Percentiles rank a stretch among this genome's conserved stretches.
phyloP scores from a whole-genome alignment of 2,329 filamentous ascomycete species.

The Clarireedia homoeocarpa region DNA sequence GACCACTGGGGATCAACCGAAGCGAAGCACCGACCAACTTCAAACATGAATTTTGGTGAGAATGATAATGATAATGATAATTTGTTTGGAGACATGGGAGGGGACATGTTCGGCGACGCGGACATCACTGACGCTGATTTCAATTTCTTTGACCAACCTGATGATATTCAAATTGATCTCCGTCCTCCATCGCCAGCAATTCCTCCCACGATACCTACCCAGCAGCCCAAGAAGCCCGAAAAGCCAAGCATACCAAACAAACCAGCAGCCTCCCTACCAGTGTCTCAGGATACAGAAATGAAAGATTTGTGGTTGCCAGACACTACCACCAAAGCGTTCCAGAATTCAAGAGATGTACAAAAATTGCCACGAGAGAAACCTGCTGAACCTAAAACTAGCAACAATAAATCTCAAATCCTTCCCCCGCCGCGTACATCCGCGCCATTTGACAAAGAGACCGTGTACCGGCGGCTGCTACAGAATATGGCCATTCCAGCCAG shows the following conservation, averaged over 20 bases:
- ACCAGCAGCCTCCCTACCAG: not conserved
- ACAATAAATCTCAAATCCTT: not conserved
- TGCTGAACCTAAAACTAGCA: not conserved
- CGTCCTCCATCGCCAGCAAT: not conserved
- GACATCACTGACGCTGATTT: slow-evolving; percentile 77
- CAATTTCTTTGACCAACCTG: slow-evolving; percentile 68
- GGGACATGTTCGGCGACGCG: slow-evolving; percentile 57
- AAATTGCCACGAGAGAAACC: not conserved
- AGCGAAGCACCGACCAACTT: slow-evolving; percentile 19
- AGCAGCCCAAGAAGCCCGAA: slow-evolving; percentile 2
- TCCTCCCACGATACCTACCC: not conserved
- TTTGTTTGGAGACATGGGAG: slow-evolving; percentile 61
- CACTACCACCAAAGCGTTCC: not conserved
- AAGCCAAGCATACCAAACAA: not conserved
- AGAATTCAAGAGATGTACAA: not conserved
- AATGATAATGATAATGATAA: slow-evolving; percentile 33
- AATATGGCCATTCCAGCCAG: not conserved
- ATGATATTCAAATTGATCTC: slow-evolving; percentile 21
- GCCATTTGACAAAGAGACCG: slow-evolving; percentile 26
- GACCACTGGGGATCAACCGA: slow-evolving; percentile 24
- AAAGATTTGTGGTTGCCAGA: not conserved
- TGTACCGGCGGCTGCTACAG: slow-evolving; percentile 22
- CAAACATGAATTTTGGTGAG: slow-evolving; percentile 21
- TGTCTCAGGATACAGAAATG: slow-evolving; percentile 1
- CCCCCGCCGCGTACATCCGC: not conserved